Percentiles rank a stretch among this genome's conserved stretches.
Conservation (phyloP, 75 land plant species). For the Pseudotsuga menziesii region DNA sequence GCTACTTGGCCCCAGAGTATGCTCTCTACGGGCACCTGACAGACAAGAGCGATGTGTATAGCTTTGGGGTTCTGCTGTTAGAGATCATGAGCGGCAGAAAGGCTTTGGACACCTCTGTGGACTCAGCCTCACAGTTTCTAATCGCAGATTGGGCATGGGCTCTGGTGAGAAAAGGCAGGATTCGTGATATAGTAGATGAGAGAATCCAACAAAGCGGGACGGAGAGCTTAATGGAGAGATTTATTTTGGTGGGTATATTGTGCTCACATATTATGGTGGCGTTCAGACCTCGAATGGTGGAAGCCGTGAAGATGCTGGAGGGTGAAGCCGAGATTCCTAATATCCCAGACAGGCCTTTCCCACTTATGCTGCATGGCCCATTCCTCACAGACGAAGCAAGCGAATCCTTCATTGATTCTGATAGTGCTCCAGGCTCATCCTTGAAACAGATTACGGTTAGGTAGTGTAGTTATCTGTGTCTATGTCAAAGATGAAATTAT, state of each 20-base stretch:
- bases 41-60: constrained; percentile 32
- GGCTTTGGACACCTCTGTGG: constrained; percentile 18
- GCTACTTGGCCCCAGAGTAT: constrained; percentile 44
- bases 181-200: constrained; percentile 10
- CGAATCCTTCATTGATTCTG: no score
- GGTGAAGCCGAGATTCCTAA: constrained; percentile 16
- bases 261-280: constrained; percentile 42
- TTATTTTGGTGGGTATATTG: constrained; percentile 25
- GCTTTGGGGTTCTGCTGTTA: constrained; percentile 35
- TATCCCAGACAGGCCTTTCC: constrained; percentile 27
- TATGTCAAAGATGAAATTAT: neutral
- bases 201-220: constrained; percentile 13
- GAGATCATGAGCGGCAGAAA: constrained; percentile 32
- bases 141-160: constrained; percentile 32
- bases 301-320: constrained; percentile 28
- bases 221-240: constrained; percentile 20
- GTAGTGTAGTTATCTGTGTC: neutral
- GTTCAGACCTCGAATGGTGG: constrained; percentile 25
- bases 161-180: constrained; percentile 18
- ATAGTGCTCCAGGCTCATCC: neutral
- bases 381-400: no score
- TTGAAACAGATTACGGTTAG: neutral
- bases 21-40: constrained; percentile 19
- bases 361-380: constrained; percentile 3
- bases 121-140: neutral